These are phyloP conservation scores for Candida nanaspora DNA, from an alignment of 805 yeast genomes.

Conservation along the genomic window DNA sequence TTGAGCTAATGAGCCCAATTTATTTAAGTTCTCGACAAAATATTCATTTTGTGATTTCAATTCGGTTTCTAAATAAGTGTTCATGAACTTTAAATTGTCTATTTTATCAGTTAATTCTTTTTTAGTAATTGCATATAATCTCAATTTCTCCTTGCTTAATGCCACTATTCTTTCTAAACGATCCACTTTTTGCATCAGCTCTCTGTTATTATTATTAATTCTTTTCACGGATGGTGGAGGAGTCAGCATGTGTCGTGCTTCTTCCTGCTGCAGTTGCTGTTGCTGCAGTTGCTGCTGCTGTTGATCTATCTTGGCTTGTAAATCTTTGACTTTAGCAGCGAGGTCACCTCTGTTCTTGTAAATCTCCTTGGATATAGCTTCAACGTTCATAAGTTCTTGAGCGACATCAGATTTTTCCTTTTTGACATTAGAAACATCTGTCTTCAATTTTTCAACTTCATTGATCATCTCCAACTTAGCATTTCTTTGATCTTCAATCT, in stretches of 20 bases:
- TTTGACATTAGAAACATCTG: neutral
- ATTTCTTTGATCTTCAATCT: conserved; percentile 15
- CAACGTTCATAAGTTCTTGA: no score
- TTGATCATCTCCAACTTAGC: conserved; percentile 12
- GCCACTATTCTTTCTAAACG: neutral
- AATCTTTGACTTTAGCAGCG: no score
- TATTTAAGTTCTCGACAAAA: neutral
- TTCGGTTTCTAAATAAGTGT: neutral
- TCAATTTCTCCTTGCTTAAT: neutral
- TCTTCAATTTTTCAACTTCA: neutral
- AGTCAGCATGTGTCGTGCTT: no score
- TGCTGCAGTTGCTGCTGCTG: no score
- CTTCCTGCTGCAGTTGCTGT: no score
- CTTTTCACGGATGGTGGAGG: neutral
- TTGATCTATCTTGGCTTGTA: no score
- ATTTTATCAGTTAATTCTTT: neutral
- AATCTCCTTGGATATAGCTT: no score
- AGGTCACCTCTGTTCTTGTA: no score
- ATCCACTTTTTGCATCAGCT: neutral
- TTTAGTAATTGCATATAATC: neutral
- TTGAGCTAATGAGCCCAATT: neutral
- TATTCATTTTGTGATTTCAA: neutral
- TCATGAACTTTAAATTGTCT: neutral
- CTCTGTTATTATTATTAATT: neutral
- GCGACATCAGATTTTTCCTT: no score